These are phyloP conservation scores for Larix kaempferi DNA, from an alignment of 75 land plant genomes.

Conservation along the genomic window DNA sequence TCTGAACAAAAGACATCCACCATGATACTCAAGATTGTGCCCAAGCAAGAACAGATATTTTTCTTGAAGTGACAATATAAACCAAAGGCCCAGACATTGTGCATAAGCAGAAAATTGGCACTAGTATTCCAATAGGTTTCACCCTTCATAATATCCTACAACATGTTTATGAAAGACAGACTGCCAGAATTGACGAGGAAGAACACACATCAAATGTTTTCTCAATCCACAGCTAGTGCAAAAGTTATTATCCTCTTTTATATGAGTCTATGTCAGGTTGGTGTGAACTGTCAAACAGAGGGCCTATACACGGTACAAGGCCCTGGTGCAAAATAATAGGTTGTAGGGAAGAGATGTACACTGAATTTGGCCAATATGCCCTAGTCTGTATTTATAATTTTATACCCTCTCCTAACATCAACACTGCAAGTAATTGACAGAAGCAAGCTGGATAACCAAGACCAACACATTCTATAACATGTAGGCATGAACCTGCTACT, in stretches of 20 bases:
- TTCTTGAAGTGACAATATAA: neutral
- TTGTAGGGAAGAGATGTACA: neutral
- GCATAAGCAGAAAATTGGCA: neutral
- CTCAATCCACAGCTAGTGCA: neutral
- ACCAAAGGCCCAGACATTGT: neutral
- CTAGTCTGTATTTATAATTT: neutral
- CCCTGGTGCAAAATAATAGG: neutral
- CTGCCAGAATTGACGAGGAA: neutral
- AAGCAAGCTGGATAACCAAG: neutral
- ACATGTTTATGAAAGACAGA: neutral
- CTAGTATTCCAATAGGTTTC: neutral
- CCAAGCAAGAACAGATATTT: too few species aligned
- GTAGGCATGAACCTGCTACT: neutral
- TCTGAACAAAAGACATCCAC: neutral
- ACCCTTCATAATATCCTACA: neutral
- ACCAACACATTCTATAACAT: neutral
- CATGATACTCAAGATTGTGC: too few species aligned
- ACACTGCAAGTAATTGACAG: neutral
- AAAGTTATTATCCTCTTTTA: neutral
- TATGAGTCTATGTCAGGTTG: neutral
- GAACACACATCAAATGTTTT: neutral
- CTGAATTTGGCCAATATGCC: neutral
- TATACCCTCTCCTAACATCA: neutral
- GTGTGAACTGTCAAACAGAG: neutral
- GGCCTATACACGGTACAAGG: neutral